Percentiles rank a stretch among this genome's conserved stretches.
These are phyloP conservation scores for Talaromyces funiculosus DNA, from an alignment of 2,329 filamentous ascomycete genomes.

Conservation along the genomic window DNA sequence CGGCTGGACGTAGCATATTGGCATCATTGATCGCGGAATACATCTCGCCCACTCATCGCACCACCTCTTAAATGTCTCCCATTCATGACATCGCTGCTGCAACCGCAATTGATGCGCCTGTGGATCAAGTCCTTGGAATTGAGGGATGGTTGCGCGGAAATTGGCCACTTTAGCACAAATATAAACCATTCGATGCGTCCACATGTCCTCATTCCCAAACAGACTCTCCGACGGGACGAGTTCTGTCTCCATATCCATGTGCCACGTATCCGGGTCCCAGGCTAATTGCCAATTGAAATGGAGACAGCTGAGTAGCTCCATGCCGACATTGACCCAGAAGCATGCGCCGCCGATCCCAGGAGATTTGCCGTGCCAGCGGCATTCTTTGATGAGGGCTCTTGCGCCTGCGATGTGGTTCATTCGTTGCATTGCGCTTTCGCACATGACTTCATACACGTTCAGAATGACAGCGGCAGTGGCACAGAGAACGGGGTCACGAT, in stretches of 20 bases:
- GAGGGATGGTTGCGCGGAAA: constrained; percentile 66
- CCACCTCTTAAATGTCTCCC: constrained; percentile 72
- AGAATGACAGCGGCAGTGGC: constrained; percentile 82
- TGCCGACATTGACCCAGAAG: constrained; percentile 88
- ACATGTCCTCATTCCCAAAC: constrained; percentile 67
- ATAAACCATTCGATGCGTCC: constrained; percentile 85
- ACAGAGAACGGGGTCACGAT: constrained; percentile 76
- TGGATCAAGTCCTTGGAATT: constrained; percentile 56
- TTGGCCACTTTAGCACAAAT: constrained; percentile 82
- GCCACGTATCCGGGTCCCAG: constrained; percentile 89
- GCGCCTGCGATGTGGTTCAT: constrained; percentile 88
- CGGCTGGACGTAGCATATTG: constrained; percentile 69
- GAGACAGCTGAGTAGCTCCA: constrained; percentile 84
- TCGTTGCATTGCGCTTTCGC: constrained; percentile 67
- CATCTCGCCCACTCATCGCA: constrained; percentile 76
- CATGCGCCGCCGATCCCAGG: constrained; percentile 77
- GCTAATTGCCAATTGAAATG: constrained; percentile 81
- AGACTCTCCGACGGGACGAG: constrained; percentile 44
- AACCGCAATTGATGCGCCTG: constrained; percentile 54
- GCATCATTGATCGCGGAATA: constrained; percentile 80
- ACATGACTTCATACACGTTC: constrained; percentile 92
- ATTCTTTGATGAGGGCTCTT: constrained; percentile 80
- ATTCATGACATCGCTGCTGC: constrained; percentile 65
- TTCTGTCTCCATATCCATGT: constrained; percentile 69
- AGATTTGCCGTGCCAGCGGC: constrained; percentile 76